Percentiles rank a stretch among this genome's conserved stretches.
phyloP scores from a whole-genome alignment of 2,329 filamentous ascomycete species.

The Colletotrichum horii region DNA sequence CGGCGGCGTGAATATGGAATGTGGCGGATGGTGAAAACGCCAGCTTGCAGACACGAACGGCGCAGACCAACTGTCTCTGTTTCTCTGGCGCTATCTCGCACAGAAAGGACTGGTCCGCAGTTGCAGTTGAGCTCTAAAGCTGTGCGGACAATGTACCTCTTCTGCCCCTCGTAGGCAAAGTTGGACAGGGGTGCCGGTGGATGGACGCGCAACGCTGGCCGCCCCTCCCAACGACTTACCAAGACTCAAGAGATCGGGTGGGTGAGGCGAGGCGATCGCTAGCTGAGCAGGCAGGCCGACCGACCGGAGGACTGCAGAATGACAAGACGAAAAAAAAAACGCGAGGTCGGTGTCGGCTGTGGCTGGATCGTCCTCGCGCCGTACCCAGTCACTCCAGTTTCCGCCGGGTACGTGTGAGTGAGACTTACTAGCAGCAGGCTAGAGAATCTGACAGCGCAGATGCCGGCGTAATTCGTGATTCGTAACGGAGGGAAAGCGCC shows the following conservation, averaged over 20 bases:
- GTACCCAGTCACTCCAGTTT: not conserved
- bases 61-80: not conserved
- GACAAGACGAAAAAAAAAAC: not conserved
- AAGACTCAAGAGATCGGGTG: constrained; percentile 8
- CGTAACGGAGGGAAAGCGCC: not conserved
- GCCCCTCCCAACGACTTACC: not conserved
- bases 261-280: constrained; percentile 20
- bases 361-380: not conserved
- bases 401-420: not conserved
- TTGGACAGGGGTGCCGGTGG: not conserved
- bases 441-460: constrained; percentile 6
- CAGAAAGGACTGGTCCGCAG: not conserved
- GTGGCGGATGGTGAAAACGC: not conserved
- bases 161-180: not conserved
- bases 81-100: not conserved
- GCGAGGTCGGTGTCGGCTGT: constrained; percentile 11
- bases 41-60: not conserved
- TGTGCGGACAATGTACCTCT: not conserved
- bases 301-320: constrained; percentile 6
- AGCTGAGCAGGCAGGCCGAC: not conserved
- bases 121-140: not conserved
- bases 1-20: not conserved
- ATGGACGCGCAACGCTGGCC: constrained; percentile 10
- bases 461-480: constrained; percentile 1
- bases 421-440: not conserved